Evolutionary conservation across 495 filamentous ascomycete genomes (phyloP), one percentile per base, ranked within the genome.

Genomic region (Polyplosphaeria fusca): DNA sequence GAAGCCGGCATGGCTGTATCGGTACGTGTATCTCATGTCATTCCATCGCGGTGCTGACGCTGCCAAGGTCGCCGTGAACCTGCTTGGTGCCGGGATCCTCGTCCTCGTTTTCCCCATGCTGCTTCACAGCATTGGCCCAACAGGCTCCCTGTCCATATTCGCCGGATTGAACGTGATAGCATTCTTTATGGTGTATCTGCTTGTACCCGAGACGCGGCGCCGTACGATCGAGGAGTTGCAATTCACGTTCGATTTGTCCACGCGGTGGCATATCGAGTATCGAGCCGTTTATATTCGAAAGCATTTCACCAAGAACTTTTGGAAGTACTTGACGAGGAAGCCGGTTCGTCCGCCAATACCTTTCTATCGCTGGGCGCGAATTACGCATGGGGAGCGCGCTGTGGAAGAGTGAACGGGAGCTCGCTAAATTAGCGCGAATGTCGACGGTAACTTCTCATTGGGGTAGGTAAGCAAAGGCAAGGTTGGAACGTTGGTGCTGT

Each of bases 321-420:
- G 51, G 51, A 44, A 54, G 26, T 45, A 45, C 25, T 3, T 46
- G 41, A 46, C 51, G 23, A 12, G 39, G 22, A 20, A 54, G 26
- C 11, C 39, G 51, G 51, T 54, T 2, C 23, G 27, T 13, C 51
- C 51, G 19, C 51, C 51, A 2, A 54, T 46, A 3, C 39, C 51
- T 20, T 54, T 54, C 41, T 54, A 54, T 54, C 51, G 51, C 23
- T 54, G 51, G 51, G 51, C 51, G 25, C 30, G 51, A 23, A 54
- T 54, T 22, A 54, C 51, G 39, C 27, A 54, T 24, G 51, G 39
- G 7, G 41, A 35, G 18, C n/a, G n/a, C n/a, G n/a, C n/a, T n/a
- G 47, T 37, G 18, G 47, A 37, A 5, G 27, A 50, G 5, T 11
- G 39, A 12, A n/a, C n/a, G n/a, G n/a, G n/a, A n/a, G n/a, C n/a